These are phyloP conservation scores for Tolypocladium amazonense DNA, from an alignment of 2,329 filamentous ascomycete species.

Conservation along the genomic window DNA sequence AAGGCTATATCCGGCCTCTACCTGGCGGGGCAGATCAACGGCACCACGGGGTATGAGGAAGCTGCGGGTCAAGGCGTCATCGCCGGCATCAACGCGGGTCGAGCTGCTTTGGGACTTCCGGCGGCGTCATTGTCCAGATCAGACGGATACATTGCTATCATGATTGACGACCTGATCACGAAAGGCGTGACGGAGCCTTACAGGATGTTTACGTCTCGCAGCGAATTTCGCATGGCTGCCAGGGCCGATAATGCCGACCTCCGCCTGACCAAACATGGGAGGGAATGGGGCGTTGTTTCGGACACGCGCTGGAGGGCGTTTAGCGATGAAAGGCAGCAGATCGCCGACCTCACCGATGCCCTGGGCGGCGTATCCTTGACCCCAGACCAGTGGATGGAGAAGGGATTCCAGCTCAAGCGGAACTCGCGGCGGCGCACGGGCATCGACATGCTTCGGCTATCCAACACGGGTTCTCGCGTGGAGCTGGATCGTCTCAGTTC, in stretches of 20 bases:
- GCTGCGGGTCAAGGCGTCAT: slow-evolving; percentile 88
- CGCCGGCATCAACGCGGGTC: slow-evolving; percentile 86
- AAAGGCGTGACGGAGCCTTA: slow-evolving; percentile 97
- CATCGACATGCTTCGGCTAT: slow-evolving; percentile 67
- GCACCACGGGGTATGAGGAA: slow-evolving; percentile 96
- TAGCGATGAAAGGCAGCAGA: slow-evolving; percentile 52
- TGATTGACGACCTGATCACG: slow-evolving; percentile 96
- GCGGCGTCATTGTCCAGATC: slow-evolving; percentile 63
- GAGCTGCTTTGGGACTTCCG: slow-evolving; percentile 56
- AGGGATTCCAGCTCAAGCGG: slow-evolving; percentile 58
- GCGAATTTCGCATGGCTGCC: slow-evolving; percentile 87
- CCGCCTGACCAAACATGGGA: slow-evolving; percentile 71
- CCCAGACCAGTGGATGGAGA: slow-evolving; percentile 54
- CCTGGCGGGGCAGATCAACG: slow-evolving; percentile 94
- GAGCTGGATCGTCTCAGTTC: slow-evolving; percentile 43
- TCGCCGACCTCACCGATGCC: slow-evolving; percentile 51
- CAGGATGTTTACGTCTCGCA: slow-evolving; percentile 94
- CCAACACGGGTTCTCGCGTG: slow-evolving; percentile 34
- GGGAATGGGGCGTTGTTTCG: slow-evolving; percentile 65
- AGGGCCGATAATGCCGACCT: slow-evolving; percentile 91
- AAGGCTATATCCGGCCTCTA: slow-evolving; percentile 84
- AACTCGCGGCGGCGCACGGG: slow-evolving; percentile 61
- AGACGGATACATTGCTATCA: slow-evolving; percentile 94
- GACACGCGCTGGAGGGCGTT: slow-evolving; percentile 68
- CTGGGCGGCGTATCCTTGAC: slow-evolving; percentile 50